A percentile compares a stretch with the other conserved stretches of the same genome.
Evolutionary conservation across 2,329 filamentous ascomycete genomes (phyloP).

Genomic region (Monilinia polystroma): DNA sequence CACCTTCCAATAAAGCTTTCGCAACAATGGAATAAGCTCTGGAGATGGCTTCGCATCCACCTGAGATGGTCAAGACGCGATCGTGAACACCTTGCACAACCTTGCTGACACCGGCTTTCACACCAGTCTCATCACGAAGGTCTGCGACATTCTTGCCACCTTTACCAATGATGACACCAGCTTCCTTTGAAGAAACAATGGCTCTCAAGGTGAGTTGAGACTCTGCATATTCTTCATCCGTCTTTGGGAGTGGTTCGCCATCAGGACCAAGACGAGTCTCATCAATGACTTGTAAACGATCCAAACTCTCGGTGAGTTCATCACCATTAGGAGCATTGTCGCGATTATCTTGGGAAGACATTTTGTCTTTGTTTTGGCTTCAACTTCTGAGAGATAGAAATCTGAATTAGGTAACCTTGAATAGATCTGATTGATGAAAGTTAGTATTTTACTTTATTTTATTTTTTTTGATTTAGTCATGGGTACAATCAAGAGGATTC

Average conservation of each 20-base stretch:
- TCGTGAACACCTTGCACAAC: slow-evolving; percentile 97
- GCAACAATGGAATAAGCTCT: slow-evolving; percentile 93
- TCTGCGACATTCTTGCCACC: slow-evolving; percentile 98
- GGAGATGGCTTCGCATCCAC: slow-evolving; percentile 81
- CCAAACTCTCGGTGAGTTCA: slow-evolving; percentile 59
- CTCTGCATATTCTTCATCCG: slow-evolving; percentile 94
- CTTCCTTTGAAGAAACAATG: slow-evolving; percentile 98
- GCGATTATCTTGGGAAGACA: slow-evolving; percentile 40
- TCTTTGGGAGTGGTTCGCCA: slow-evolving; percentile 79
- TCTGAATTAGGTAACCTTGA: slow-evolving; percentile 3
- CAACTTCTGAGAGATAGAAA: slow-evolving; percentile 6
- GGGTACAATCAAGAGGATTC: not conserved
- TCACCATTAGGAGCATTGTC: slow-evolving; percentile 41
- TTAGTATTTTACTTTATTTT: not conserved
- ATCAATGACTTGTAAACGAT: slow-evolving; percentile 66
- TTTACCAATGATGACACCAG: slow-evolving; percentile 98
- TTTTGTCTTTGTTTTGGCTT: slow-evolving; percentile 27
- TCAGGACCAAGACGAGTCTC: slow-evolving; percentile 65
- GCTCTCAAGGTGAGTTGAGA: slow-evolving; percentile 91
- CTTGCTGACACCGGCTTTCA: slow-evolving; percentile 98
- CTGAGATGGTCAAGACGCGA: slow-evolving; percentile 92
- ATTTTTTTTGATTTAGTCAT: not conserved
- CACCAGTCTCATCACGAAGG: slow-evolving; percentile 93
- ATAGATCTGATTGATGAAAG: slow-evolving; percentile 12
- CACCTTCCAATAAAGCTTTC: slow-evolving; percentile 86